These are phyloP conservation scores for Aspergillus alliaceus DNA, from an alignment of 2,329 filamentous ascomycete genomes.

Conservation along the genomic window DNA sequence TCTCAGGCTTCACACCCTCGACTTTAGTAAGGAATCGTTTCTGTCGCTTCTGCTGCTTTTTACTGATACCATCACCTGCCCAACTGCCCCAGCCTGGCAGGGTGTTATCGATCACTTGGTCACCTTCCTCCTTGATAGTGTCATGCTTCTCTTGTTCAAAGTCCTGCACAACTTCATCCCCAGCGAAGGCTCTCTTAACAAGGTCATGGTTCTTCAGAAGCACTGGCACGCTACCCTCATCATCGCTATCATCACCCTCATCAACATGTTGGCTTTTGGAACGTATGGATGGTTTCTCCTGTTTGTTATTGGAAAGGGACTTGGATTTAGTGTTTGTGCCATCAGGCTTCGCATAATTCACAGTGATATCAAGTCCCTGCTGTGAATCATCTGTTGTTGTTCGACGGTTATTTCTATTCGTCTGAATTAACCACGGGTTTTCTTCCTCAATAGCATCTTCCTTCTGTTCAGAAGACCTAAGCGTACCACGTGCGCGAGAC, in stretches of 20 bases:
- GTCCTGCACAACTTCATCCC: slow-evolving; percentile 76
- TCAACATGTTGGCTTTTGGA: slow-evolving; percentile 36
- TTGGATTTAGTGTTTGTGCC: slow-evolving; percentile 16
- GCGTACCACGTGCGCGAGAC: slow-evolving; percentile 14
- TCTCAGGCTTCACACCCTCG: slow-evolving; percentile 71
- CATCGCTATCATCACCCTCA: slow-evolving; percentile 44
- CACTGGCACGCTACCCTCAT: slow-evolving; percentile 41
- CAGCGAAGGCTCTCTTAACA: slow-evolving; percentile 82
- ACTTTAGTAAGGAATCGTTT: slow-evolving; percentile 50
- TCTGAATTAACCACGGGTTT: slow-evolving; percentile 40
- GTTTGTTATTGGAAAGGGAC: slow-evolving; percentile 19
- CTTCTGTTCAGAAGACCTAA: slow-evolving; percentile 16
- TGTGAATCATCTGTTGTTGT: slow-evolving; percentile 25
- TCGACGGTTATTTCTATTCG: slow-evolving; percentile 34
- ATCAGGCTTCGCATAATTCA: slow-evolving; percentile 24
- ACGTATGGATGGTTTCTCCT: slow-evolving; percentile 17
- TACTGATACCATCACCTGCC: slow-evolving; percentile 80
- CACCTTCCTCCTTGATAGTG: slow-evolving; percentile 72
- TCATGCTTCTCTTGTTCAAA: slow-evolving; percentile 80
- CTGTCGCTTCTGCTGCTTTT: slow-evolving; percentile 62
- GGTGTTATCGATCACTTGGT: slow-evolving; percentile 79
- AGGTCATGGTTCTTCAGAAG: slow-evolving; percentile 61
- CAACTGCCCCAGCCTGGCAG: slow-evolving; percentile 93
- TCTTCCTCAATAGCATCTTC: slow-evolving; percentile 29
- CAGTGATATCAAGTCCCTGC: slow-evolving; percentile 33